Evolutionary conservation across 78 protist genomes (phyloP).

Genomic region (Diacronema lutheri): DNA sequence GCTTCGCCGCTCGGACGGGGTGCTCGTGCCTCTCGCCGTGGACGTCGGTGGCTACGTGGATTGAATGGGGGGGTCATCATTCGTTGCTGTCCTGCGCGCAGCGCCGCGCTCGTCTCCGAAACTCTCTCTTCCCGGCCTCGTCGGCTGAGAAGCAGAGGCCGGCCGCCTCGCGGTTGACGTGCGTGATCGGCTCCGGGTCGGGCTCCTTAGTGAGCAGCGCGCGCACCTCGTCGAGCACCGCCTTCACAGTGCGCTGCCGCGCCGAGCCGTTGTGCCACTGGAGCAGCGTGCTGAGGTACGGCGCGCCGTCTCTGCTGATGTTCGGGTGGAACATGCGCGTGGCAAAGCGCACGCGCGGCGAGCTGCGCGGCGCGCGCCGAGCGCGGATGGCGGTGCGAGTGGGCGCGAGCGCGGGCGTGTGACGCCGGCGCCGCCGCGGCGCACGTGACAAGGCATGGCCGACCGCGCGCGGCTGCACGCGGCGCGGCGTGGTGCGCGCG

Average conservation of each 20-base stretch:
- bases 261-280: neutral
- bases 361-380: too few relatives aligned
- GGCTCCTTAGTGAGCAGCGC: neutral
- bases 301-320: neutral
- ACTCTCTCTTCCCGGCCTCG: neutral
- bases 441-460: neutral
- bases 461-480: neutral
- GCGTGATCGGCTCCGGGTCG: conserved; percentile 2
- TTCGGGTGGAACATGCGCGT: neutral
- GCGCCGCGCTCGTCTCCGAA: neutral
- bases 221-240: neutral
- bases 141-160: neutral
- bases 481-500: neutral
- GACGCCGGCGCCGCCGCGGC: too few relatives aligned
- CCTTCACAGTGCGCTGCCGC: neutral
- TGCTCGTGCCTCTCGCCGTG: too few relatives aligned
- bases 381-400: too few relatives aligned
- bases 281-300: neutral
- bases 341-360: neutral
- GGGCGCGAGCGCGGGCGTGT: too few relatives aligned
- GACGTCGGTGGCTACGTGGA: too few relatives aligned
- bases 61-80: too few relatives aligned
- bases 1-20: too few relatives aligned
- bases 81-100: neutral
- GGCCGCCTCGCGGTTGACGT: neutral